These are phyloP conservation scores for Millerozyma acaciae DNA, from an alignment of 805 yeast genomes.

Conservation along the genomic window DNA sequence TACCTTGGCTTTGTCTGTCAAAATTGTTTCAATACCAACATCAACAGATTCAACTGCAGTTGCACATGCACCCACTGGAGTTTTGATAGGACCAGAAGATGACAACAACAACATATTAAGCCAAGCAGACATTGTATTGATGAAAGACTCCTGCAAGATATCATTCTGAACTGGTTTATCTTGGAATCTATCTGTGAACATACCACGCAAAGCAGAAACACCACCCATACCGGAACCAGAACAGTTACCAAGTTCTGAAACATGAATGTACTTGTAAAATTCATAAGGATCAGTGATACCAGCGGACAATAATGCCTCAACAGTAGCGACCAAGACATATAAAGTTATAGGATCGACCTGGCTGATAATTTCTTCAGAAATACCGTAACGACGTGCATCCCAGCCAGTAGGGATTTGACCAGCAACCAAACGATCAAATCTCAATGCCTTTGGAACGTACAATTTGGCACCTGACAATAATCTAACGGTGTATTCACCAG, in stretches of 20 bases:
- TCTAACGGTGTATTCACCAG: conserved; percentile 89
- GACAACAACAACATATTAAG: conserved; percentile 96
- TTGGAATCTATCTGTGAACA: conserved; percentile 92
- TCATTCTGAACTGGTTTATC: conserved; percentile 97
- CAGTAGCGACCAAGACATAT: conserved; percentile 88
- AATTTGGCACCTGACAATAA: conserved; percentile 91
- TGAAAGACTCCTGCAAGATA: conserved; percentile 95
- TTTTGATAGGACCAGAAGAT: conserved; percentile 97
- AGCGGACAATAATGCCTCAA: conserved; percentile 87
- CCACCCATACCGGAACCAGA: conserved; percentile 99
- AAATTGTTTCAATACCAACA: conserved; percentile 89
- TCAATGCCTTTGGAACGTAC: conserved; percentile 83
- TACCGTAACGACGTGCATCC: conserved; percentile 94
- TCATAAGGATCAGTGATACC: conserved; percentile 99
- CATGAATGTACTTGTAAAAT: conserved; percentile 96
- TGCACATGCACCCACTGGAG: conserved; percentile 99
- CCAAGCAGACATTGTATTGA: conserved; percentile 99
- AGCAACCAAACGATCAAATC: conserved; percentile 72
- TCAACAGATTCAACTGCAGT: conserved; percentile 98
- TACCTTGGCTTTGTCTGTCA: conserved; percentile 91
- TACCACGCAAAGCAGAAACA: conserved; percentile 92
- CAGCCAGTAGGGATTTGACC: conserved; percentile 99
- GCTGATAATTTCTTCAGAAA: conserved; percentile 82
- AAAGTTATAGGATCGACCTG: conserved; percentile 97
- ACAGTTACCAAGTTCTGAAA: conserved; percentile 98